Evolutionary conservation across 768 basidiomycete genomes (phyloP).

Genomic region (Termitomyces bulborhizus): DNA sequence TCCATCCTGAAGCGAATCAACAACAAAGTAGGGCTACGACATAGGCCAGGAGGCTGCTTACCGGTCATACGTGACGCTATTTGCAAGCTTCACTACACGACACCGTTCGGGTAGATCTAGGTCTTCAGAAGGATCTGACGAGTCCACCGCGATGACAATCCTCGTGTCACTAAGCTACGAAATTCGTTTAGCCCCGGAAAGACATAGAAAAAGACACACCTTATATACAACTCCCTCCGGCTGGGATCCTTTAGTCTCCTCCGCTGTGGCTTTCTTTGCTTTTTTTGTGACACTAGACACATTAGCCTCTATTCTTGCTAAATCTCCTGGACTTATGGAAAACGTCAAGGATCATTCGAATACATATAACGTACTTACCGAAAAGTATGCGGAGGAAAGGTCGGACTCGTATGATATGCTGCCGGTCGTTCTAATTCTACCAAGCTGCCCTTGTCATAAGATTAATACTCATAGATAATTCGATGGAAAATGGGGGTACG

Average conservation of each 20-base stretch:
- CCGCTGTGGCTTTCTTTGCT: conserved; percentile 32
- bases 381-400: conserved; percentile 85
- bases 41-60: conserved; percentile 14
- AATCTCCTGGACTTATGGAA: conserved; percentile 69
- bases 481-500: conserved; percentile 37
- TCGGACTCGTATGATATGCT: conserved; percentile 64
- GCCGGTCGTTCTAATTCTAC: conserved; percentile 81
- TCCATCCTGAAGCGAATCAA: conserved; percentile 62
- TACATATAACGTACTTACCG: conserved; percentile 36
- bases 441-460: conserved; percentile 48
- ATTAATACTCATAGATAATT: conserved; percentile 14
- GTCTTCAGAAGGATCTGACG: conserved; percentile 56
- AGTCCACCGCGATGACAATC: conserved; percentile 75
- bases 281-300: conserved; percentile 37
- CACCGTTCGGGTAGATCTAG: conserved; percentile 82
- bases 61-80: conserved; percentile 90
- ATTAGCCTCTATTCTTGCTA: conserved; percentile 80
- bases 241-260: conserved; percentile 32
- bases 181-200: background rate
- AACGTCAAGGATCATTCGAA: conserved; percentile 5
- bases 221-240: conserved; percentile 87
- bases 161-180: conserved; percentile 71
- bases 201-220: conserved; percentile 27
- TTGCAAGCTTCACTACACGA: conserved; percentile 82
- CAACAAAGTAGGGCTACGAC: background rate